Evolutionary conservation across 129 eudicot species (phyloP).

Genomic region (Pulicaria dysenterica): DNA sequence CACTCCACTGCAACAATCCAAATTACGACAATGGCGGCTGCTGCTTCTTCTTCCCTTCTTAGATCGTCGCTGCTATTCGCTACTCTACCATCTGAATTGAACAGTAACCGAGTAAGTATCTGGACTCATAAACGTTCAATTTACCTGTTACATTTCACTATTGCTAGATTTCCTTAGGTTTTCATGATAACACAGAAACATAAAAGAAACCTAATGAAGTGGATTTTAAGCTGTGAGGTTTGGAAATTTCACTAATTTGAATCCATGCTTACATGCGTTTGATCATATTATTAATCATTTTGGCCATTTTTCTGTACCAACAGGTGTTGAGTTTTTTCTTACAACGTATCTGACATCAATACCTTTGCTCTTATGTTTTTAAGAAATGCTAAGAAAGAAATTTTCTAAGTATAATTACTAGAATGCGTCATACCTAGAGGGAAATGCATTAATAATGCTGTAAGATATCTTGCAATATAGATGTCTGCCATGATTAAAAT

Average conservation of each 20-base stretch:
- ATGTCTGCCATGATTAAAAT: too few relatives aligned
- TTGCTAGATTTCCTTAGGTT: constrained; percentile 1
- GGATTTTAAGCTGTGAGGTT: not conserved
- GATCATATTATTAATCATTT: constrained; percentile 1
- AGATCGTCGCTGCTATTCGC: constrained; percentile 36
- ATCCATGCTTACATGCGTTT: not conserved
- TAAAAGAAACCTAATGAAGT: not conserved
- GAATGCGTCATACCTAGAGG: constrained; percentile 6
- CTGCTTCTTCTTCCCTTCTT: constrained; percentile 50
- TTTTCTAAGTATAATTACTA: not conserved
- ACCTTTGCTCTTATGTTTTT: constrained; percentile 10
- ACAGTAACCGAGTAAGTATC: constrained; percentile 36
- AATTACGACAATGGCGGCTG: constrained; percentile 35
- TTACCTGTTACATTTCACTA: not conserved
- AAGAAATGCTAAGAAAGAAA: not conserved
- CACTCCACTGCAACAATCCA: constrained; percentile 31
- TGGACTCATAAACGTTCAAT: not conserved
- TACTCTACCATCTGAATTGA: constrained; percentile 35
- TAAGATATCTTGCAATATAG: too few relatives aligned
- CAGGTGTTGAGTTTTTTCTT: not conserved
- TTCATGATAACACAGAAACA: not conserved
- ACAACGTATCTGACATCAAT: not conserved
- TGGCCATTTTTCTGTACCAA: not conserved
- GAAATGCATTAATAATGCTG: too few relatives aligned
- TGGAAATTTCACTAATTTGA: not conserved